These are phyloP conservation scores for Dendrobium officinale DNA, from an alignment of 106 monocot species.

Conservation along the genomic window DNA sequence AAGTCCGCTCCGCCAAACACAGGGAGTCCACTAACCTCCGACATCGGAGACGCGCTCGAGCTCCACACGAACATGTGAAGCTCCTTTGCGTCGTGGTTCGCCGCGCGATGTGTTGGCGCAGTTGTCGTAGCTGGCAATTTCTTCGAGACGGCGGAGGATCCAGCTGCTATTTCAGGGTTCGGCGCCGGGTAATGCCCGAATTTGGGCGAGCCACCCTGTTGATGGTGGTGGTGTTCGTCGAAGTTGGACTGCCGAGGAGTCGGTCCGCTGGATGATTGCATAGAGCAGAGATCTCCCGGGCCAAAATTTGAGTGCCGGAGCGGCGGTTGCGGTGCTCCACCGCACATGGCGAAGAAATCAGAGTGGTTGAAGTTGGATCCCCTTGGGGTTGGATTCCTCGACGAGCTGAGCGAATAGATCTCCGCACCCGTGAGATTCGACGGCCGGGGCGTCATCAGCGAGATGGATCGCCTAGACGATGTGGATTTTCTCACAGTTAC, in stretches of 20 bases:
- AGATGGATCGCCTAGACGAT: constrained; percentile 37
- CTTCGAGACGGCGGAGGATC: neutral
- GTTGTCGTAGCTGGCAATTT: too few relatives aligned
- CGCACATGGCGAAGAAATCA: constrained; percentile 52
- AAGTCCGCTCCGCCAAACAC: constrained; percentile 29
- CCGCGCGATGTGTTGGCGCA: too few relatives aligned
- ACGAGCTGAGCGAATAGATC: constrained; percentile 58
- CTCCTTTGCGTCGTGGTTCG: constrained; percentile 42
- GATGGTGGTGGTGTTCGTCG: constrained; percentile 29
- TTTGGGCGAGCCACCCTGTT: constrained; percentile 9
- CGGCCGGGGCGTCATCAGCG: constrained; percentile 45
- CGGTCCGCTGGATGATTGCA: constrained; percentile 55
- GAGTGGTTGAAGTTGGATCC: constrained; percentile 63
- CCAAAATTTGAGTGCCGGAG: constrained; percentile 49
- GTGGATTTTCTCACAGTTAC: constrained; percentile 54
- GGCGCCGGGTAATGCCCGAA: constrained; percentile 15
- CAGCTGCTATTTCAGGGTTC: constrained; percentile 29
- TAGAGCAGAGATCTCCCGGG: constrained; percentile 44
- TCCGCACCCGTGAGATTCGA: constrained; percentile 68
- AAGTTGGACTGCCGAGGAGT: constrained; percentile 57
- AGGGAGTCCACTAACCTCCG: constrained; percentile 46
- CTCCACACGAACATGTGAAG: constrained; percentile 88
- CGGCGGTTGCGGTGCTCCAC: constrained; percentile 24
- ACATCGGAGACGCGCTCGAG: constrained; percentile 56
- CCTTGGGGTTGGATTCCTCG: constrained; percentile 50